Evolutionary conservation across 2,329 filamentous ascomycete species (phyloP).

Genomic region (Cercospora sp.): DNA sequence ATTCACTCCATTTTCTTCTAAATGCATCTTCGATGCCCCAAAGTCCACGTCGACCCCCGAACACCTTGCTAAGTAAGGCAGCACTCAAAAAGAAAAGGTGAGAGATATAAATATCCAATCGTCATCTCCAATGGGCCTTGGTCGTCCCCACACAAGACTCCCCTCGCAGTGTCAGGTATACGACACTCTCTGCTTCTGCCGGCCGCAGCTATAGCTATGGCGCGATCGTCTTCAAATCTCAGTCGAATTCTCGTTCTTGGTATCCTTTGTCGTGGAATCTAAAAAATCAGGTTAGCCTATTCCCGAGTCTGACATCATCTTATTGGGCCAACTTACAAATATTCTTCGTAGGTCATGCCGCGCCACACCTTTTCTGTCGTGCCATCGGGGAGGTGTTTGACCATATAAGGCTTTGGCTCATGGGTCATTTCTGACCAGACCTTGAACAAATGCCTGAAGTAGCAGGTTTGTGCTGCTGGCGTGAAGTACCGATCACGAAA

Average conservation of each 20-base stretch:
- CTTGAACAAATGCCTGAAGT: constrained; percentile 36
- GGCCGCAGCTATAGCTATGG: background rate
- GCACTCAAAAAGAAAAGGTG: constrained; percentile 2
- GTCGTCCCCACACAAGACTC: background rate
- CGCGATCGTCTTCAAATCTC: background rate
- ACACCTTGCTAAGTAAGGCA: constrained; percentile 5
- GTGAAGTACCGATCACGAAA: constrained; percentile 32
- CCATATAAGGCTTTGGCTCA: constrained; percentile 28
- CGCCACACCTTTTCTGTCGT: constrained; percentile 27
- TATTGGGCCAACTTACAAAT: constrained; percentile 26
- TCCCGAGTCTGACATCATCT: background rate
- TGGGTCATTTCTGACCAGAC: constrained; percentile 37
- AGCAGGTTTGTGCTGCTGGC: constrained; percentile 36
- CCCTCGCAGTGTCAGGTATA: background rate
- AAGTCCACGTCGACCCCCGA: background rate
- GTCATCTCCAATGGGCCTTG: background rate
- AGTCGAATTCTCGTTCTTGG: constrained; percentile 13
- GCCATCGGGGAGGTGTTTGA: constrained; percentile 21
- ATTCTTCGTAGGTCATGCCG: constrained; percentile 35
- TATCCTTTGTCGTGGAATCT: constrained; percentile 24
- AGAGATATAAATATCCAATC: background rate
- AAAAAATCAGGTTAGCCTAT: background rate
- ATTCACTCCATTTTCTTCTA: background rate
- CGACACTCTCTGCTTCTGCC: background rate
- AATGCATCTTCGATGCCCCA: background rate